Evolutionary conservation across 805 yeast species (phyloP), one percentile per base, ranked within the genome.

Genomic region (Hemisphaericaspora nanyangensis): DNA sequence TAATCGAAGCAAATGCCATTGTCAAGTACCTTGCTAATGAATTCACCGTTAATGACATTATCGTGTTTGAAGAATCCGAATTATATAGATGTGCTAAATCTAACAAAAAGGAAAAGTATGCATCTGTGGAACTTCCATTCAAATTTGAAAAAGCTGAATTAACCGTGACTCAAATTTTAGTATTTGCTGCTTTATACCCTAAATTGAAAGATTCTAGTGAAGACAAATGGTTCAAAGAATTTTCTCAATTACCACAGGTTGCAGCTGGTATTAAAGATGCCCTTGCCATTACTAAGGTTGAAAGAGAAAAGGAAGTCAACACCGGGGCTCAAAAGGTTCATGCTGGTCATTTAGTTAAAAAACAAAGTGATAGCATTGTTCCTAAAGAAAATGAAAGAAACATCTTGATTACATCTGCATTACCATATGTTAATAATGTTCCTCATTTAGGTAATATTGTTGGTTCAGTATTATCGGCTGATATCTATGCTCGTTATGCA

Each of bases 361-460:
- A 50, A n/a, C 55, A 53, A 29, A 54, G 31, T 8, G 61, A 50
- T n/a, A 47, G 54, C 35, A 60, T 65, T 35, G 35, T 52, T 37
- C 99, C 98, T 42, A 77, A 77, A 50, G 69, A 74, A 17, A 76
- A 75, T 40, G 85, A 85, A 65, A 77, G 84, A 56, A 93, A 93
- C 64, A 77, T 91, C 40, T 69, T 93, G 51, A 82, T 93, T 56
- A 91, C 98, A 1, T 90, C 98, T 18, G 98, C 99, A 25, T 76
- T 93, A 54, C 99, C 99, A 8, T 93, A 93, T 54, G 99, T 93
- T 39, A 93, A 93, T 68, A 93, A 93, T 58, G 99, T 93, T 37
- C 99, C 99, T 32, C 99, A 93, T 66, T 74, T 93, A 60, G 99
- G 99, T 55, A 93, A 93, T 68, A 89, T 93, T 50, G 80, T 93